Conservation (phyloP, 108 stramenopile genomes). For the Pseudonitzschia delicatissima region DNA sequence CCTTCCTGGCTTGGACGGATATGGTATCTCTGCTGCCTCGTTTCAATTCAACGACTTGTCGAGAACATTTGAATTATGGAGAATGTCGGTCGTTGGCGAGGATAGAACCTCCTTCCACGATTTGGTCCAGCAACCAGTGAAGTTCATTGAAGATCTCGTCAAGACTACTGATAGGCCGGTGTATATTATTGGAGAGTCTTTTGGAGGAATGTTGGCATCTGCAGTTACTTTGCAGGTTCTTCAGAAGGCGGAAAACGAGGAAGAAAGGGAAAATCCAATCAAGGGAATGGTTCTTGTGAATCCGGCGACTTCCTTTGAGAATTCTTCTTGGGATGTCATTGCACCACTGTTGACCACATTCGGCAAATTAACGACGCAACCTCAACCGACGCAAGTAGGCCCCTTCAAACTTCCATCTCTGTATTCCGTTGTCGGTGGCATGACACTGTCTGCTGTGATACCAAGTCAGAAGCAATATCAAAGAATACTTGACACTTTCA, state of each 20-base stretch:
- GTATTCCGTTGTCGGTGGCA: conserved; percentile 65
- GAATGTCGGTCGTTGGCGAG: conserved; percentile 55
- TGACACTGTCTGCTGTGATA: conserved; percentile 50
- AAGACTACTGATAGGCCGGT: conserved; percentile 39
- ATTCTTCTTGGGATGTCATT: conserved; percentile 67
- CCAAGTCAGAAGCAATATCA: conserved; percentile 56
- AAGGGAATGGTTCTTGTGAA: conserved; percentile 81
- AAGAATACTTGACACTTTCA: conserved; percentile 50
- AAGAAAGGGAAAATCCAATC: conserved; percentile 23
- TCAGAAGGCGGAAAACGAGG: conserved; percentile 13
- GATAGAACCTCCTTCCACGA: conserved; percentile 55
- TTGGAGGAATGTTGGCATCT: conserved; percentile 80
- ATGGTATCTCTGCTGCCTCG: conserved; percentile 75
- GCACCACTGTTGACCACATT: conserved; percentile 50
- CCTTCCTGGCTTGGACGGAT: conserved; percentile 86
- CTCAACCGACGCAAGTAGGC: not conserved
- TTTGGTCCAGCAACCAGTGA: conserved; percentile 41
- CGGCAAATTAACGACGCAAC: conserved; percentile 40
- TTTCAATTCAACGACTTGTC: conserved; percentile 79
- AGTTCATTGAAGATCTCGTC: conserved; percentile 49
- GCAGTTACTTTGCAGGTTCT: conserved; percentile 64
- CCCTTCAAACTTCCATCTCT: conserved; percentile 52
- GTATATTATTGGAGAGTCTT: conserved; percentile 81
- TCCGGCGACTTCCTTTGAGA: conserved; percentile 88
- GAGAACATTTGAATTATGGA: conserved; percentile 72